A percentile compares a stretch with the other conserved stretches of the same genome.
Evolutionary conservation across 2,329 filamentous ascomycete species (phyloP).

Genomic region (Aspergillus sp.): DNA sequence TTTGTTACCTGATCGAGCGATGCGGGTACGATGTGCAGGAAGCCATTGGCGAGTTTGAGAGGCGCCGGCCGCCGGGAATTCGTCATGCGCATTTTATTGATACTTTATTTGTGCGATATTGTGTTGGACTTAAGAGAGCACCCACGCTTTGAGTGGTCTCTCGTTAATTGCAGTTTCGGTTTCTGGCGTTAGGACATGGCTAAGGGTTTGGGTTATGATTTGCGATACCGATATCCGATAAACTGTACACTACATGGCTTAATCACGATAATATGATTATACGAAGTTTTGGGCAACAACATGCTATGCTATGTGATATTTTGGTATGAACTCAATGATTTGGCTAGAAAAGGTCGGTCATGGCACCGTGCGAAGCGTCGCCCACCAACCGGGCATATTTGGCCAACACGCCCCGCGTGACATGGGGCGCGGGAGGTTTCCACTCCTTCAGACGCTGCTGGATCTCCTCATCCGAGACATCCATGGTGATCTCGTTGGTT

Average conservation of each 20-base stretch:
- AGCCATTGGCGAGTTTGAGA: conserved; percentile 76
- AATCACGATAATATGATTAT: too few species aligned
- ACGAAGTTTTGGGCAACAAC: too few species aligned
- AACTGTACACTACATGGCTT: too few species aligned
- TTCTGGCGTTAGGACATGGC: conserved; percentile 16
- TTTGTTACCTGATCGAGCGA: conserved; percentile 84
- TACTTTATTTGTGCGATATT: conserved; percentile 76
- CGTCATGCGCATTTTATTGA: conserved; percentile 88
- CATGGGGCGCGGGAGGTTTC: conserved; percentile 68
- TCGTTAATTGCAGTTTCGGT: neutral
- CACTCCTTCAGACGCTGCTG: conserved; percentile 62
- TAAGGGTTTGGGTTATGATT: conserved; percentile 7
- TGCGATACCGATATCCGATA: neutral
- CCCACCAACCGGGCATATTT: conserved; percentile 89
- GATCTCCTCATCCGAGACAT: conserved; percentile 71
- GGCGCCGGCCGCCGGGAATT: conserved; percentile 75
- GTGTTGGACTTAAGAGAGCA: conserved; percentile 47
- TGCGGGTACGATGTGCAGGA: conserved; percentile 69
- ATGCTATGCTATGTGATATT: too few species aligned
- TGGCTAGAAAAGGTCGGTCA: conserved; percentile 70
- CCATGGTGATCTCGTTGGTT: conserved; percentile 69
- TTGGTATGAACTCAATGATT: too few species aligned
- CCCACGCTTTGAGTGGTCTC: conserved; percentile 34
- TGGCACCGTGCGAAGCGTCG: conserved; percentile 86
- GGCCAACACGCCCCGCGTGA: conserved; percentile 79